phyloP scores from a whole-genome alignment of 2,329 filamentous ascomycete genomes.

The Colletotrichum cuscutae region DNA sequence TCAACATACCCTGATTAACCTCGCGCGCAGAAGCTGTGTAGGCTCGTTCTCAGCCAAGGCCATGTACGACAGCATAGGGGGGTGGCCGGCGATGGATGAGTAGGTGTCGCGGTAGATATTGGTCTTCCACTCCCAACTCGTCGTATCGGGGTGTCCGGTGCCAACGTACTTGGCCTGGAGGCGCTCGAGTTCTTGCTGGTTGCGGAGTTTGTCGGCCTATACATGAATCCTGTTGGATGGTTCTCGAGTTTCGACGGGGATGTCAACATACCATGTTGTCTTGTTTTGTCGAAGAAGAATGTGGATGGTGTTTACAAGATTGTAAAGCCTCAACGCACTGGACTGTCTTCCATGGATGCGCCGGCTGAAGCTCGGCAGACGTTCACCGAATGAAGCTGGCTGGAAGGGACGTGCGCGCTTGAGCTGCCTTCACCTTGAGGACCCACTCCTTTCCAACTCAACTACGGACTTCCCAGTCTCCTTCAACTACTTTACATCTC shows the following conservation, averaged over 20 bases:
- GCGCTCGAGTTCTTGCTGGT: slow-evolving; percentile 96
- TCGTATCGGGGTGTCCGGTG: slow-evolving; percentile 95
- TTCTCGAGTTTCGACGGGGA: too few relatives aligned
- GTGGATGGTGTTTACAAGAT: neutral
- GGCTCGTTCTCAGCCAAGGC: slow-evolving; percentile 89
- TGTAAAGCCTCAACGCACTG: neutral
- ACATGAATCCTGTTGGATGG: neutral
- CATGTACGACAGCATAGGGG: slow-evolving; percentile 88
- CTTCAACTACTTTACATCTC: neutral
- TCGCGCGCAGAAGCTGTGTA: slow-evolving; percentile 80
- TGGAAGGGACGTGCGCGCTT: slow-evolving; percentile 7
- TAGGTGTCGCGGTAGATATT: slow-evolving; percentile 97
- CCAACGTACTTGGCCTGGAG: slow-evolving; percentile 96
- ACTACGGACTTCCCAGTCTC: slow-evolving; percentile 2
- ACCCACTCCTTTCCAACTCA: slow-evolving; percentile 7
- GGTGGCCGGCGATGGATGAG: slow-evolving; percentile 88
- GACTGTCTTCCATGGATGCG: slow-evolving; percentile 16
- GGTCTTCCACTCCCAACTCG: slow-evolving; percentile 95
- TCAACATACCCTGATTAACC: slow-evolving; percentile 76
- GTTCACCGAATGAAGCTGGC: neutral
- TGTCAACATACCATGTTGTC: slow-evolving; percentile 18
- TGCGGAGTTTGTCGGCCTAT: slow-evolving; percentile 96
- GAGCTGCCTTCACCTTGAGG: neutral
- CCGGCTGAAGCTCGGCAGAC: slow-evolving; percentile 31
- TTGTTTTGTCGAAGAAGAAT: neutral